Evolutionary conservation across 306 rosid genomes (phyloP).

Genomic region (Trifolium dubium): DNA sequence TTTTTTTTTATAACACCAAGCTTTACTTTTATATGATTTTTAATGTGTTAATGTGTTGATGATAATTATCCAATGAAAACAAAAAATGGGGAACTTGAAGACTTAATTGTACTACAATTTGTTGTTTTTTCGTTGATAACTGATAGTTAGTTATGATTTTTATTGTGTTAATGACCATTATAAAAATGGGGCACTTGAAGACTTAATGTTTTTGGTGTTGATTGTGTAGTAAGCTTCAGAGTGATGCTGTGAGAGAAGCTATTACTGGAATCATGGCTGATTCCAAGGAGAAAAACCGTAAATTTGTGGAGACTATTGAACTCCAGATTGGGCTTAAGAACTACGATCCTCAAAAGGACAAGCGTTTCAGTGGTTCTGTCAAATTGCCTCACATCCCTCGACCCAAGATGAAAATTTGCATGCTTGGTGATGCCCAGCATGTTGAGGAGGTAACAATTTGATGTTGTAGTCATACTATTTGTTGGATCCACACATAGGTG

Average conservation of each 20-base stretch:
- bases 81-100: no score
- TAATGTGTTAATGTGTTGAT: not conserved
- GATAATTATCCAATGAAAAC: not conserved
- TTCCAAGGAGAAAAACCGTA: slow-evolving; percentile 60
- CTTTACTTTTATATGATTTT: not conserved
- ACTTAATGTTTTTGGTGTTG: not conserved
- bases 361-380: slow-evolving; percentile 87
- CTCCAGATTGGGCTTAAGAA: slow-evolving; percentile 87
- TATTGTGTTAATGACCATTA: not conserved
- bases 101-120: not conserved
- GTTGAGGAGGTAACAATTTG: slow-evolving; percentile 73
- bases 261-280: slow-evolving; percentile 56
- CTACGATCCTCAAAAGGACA: slow-evolving; percentile 89
- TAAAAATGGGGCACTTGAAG: not conserved
- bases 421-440: slow-evolving; percentile 94
- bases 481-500: not conserved
- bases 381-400: slow-evolving; percentile 86
- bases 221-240: slow-evolving; percentile 73
- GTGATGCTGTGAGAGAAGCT: slow-evolving; percentile 77
- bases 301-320: slow-evolving; percentile 81
- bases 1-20: not conserved
- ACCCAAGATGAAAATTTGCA: slow-evolving; percentile 87
- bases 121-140: not conserved
- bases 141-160: not conserved
- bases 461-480: not conserved